phyloP scores from a whole-genome alignment of 1,284 basidiomycete species.

The Cystobasidiaceae sp. region DNA sequence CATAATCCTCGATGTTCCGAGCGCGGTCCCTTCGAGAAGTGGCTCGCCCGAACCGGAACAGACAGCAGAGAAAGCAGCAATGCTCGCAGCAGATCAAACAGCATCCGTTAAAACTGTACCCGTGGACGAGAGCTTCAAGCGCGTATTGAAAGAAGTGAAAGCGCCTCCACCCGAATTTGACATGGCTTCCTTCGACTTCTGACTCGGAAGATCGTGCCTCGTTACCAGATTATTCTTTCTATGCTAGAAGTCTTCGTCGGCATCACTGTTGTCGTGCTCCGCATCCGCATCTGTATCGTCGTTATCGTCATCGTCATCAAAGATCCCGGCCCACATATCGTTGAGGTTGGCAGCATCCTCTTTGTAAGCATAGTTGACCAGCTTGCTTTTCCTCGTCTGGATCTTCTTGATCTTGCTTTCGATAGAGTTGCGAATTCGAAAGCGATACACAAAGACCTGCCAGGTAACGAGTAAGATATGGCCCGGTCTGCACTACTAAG shows the following conservation, averaged over 20 bases:
- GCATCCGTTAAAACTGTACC: too few species aligned
- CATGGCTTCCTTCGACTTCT: conserved; percentile 27
- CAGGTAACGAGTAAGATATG: too few species aligned
- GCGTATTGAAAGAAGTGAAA: conserved; percentile 25
- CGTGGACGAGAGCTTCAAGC: conserved; percentile 16
- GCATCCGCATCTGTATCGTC: too few species aligned
- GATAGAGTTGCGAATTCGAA: conserved; percentile 38
- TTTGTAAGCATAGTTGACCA: conserved; percentile 37
- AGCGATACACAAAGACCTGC: conserved; percentile 38
- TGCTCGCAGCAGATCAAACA: conserved; percentile 1
- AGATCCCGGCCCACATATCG: conserved; percentile 16
- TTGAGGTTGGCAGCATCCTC: conserved; percentile 29
- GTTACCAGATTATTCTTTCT: background rate
- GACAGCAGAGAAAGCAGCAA: background rate
- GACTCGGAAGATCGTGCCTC: background rate
- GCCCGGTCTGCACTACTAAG: background rate
- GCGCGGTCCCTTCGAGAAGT: conserved; percentile 3
- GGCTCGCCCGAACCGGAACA: conserved; percentile 4
- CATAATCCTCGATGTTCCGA: conserved; percentile 22
- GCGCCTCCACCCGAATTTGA: conserved; percentile 28
- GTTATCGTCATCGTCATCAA: conserved; percentile 14
- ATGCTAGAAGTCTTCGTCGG: background rate
- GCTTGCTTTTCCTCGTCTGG: conserved; percentile 40
- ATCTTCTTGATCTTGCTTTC: conserved; percentile 40
- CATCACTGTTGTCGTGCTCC: too few species aligned